Percentiles rank a stretch among this genome's conserved stretches.
Conservation (phyloP, 805 yeast genomes). For the Myxozyma lipomycoides region DNA sequence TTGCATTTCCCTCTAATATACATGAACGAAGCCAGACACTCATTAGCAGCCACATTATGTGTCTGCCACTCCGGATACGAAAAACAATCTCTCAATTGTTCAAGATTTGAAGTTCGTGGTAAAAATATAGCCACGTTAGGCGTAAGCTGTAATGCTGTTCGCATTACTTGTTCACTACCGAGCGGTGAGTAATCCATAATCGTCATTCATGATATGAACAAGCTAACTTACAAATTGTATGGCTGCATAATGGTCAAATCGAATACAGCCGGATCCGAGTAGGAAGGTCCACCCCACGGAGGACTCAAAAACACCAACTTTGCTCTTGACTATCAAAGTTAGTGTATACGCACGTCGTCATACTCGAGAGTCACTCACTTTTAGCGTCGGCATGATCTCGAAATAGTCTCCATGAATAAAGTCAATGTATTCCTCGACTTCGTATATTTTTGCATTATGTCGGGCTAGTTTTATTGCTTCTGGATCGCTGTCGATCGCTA, state of each 20-base stretch:
- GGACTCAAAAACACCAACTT: constrained; percentile 72
- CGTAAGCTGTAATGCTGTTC: constrained; percentile 12
- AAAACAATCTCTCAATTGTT: constrained; percentile 16
- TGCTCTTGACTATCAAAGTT: constrained; percentile 29
- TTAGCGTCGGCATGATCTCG: constrained; percentile 23
- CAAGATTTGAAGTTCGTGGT: constrained; percentile 26
- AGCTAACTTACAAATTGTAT: constrained; percentile 15
- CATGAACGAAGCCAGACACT: constrained; percentile 10
- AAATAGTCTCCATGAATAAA: constrained; percentile 50
- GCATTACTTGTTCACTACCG: constrained; percentile 6
- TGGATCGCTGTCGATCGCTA: constrained; percentile 59
- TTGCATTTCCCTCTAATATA: constrained; percentile 15
- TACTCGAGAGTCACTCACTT: constrained; percentile 34
- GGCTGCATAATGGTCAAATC: constrained; percentile 23
- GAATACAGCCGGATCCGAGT: constrained; percentile 15
- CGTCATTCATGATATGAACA: not conserved
- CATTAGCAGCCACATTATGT: not conserved
- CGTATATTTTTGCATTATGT: constrained; percentile 59
- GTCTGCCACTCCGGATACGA: not conserved
- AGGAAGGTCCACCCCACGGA: constrained; percentile 67
- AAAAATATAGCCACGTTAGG: constrained; percentile 27
- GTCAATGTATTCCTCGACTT: constrained; percentile 49
- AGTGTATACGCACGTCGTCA: no score
- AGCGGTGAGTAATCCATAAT: not conserved
- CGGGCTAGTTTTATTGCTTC: constrained; percentile 62